A percentile compares a stretch with the other conserved stretches of the same genome.
phyloP scores from a whole-genome alignment of 306 rosid species.

The Cucumis hystrix region DNA sequence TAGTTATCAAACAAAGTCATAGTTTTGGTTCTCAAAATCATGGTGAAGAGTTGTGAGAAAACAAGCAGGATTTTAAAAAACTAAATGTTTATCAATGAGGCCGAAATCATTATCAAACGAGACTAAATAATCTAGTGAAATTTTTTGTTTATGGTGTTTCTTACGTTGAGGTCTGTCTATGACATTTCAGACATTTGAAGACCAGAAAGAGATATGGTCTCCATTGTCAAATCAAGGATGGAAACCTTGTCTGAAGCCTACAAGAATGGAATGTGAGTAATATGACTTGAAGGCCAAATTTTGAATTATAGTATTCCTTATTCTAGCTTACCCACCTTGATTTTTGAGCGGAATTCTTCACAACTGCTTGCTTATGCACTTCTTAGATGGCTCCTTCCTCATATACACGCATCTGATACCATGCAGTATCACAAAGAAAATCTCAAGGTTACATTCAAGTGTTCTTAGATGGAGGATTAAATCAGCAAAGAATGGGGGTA shows the following conservation, averaged over 20 bases:
- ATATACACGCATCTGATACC: constrained; percentile 2
- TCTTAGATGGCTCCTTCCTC: neutral
- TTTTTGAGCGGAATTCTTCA: constrained; percentile 3
- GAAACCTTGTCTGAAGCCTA: constrained; percentile 43
- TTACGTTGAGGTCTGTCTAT: neutral
- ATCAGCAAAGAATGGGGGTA: constrained; percentile 99
- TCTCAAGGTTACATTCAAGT: constrained; percentile 77
- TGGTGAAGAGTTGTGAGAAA: neutral
- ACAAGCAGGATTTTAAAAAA: neutral
- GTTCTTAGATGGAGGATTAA: constrained; percentile 94
- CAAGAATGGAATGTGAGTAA: constrained; percentile 46
- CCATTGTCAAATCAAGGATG: constrained; percentile 69
- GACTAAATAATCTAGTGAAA: neutral
- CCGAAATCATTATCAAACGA: neutral
- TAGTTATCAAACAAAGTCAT: no score
- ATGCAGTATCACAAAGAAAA: constrained; percentile 46
- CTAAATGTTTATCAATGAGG: neutral
- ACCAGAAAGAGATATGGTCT: constrained; percentile 53
- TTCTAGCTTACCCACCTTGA: neutral
- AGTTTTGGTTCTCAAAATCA: no score
- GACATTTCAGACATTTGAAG: constrained; percentile 12
- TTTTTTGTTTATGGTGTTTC: neutral
- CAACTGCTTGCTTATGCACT: neutral
- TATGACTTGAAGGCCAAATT: neutral
- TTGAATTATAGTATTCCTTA: neutral